Evolutionary conservation across 257 asterid species (phyloP).

Genomic region (Ilex aquifolium): DNA sequence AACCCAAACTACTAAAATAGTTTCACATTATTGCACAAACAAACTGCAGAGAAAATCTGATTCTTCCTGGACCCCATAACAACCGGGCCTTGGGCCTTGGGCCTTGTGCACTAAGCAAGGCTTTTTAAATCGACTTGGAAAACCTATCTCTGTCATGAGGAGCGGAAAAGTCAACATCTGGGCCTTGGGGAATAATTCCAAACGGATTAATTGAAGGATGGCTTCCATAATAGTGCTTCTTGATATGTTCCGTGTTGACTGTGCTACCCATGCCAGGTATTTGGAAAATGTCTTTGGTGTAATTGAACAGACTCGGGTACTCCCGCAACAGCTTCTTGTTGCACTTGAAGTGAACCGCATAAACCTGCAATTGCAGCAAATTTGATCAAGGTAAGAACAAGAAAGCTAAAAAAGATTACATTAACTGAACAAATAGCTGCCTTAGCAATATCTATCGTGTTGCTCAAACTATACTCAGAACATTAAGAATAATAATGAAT

Average conservation of each 20-base stretch:
- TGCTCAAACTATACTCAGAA: no score
- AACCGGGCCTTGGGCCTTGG: no score
- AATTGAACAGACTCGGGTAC: slow-evolving; percentile 70
- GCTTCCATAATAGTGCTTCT: slow-evolving; percentile 90
- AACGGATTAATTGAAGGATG: slow-evolving; percentile 84
- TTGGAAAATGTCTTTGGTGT: slow-evolving; percentile 79
- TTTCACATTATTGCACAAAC: no score
- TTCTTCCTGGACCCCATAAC: no score
- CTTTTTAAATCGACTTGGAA: slow-evolving; percentile 24
- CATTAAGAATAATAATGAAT: no score
- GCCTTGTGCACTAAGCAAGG: no score
- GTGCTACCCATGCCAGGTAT: slow-evolving; percentile 66
- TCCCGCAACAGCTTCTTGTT: slow-evolving; percentile 79
- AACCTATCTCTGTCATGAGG: slow-evolving; percentile 73
- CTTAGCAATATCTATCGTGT: no score
- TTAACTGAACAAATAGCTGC: background rate
- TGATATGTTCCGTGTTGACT: slow-evolving; percentile 89
- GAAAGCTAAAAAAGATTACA: background rate
- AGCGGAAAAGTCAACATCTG: slow-evolving; percentile 58
- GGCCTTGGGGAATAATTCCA: slow-evolving; percentile 85
- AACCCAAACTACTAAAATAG: no score
- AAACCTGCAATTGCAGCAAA: slow-evolving; percentile 54
- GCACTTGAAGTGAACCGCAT: slow-evolving; percentile 92
- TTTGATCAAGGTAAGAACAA: background rate
- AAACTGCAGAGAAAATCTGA: no score